Evolutionary conservation across 2,329 filamentous ascomycete genomes (phyloP), one percentile per base, ranked within the genome.

Genomic region (Plenodomus tracheiphilus): DNA sequence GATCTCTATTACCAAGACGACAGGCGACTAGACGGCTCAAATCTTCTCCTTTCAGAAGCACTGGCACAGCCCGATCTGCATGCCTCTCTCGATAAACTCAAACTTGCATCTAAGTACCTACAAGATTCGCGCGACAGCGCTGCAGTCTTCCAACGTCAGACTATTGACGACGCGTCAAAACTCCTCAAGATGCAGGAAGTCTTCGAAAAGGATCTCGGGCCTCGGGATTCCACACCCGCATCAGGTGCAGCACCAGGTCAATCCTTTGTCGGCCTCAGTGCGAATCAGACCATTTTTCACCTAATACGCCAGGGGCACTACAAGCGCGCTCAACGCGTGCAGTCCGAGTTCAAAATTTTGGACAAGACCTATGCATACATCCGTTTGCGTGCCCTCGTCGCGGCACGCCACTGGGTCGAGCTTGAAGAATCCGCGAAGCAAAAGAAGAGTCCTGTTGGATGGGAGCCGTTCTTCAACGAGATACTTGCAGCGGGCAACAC

Each of bases 1-100:
- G 94, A 97, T 67, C 79, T 99, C 3, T 99, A 94, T 75, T 99
- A 99, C 70, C 94, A 97, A 74, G 94, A 97, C 64, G 94, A 99
- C 69, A 85, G 93, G 4, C 85, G 92, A 3, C 78, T 91, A 4
- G 94, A 97, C 57, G 91, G 94, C 2, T 89, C 93, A 0, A 88
- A 91, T 49, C 85, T 99, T 2, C 88, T 97, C 50, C 78, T 99
- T 13, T 84, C 85, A 17, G 93, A 99, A 73, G 89, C 92, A 0
- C 78, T 99, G 7, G 76, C 81, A 4, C 89, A 94, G 65, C 80
- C 85, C 1, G 85, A 88, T 54, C 78, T 85, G 20, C 81, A 85
- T 28, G 86, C 85, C 1, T 82, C 89, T 4, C 81, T 83, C 1
- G 94, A 97, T 71, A 97, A 97, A 75, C 80, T 99, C 34, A 87